Base-by-base conservation (phyloP, 106 monocot species). In the Dendrobium officinale region DNA sequence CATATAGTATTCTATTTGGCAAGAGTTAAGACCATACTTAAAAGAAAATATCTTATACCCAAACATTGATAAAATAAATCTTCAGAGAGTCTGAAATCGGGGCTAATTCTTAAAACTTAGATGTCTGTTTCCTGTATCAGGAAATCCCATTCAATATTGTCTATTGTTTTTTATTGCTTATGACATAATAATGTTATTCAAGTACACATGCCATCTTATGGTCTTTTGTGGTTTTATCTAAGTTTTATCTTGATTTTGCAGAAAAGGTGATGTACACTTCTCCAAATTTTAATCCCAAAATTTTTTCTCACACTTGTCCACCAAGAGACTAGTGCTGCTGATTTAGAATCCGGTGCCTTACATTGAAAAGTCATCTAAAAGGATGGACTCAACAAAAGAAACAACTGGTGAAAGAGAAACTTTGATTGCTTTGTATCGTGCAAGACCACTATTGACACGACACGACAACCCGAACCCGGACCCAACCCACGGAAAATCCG, bases 401-500 rank as follows among this genome's bases (percentile, higher is more conserved):
- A 83, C 91, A 95, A 66, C 80, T 99, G 77, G 99, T 99, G 22
- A 99, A 99, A 85, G 99, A 99, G 81, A 99, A 99, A 99, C 79
- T 99, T 99, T 88, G 99, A 99, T 78, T 99, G 99, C 83, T 99
- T 95, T 81, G 93, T 99, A 4, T 99, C 99, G 41, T 99, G 99
- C 91, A 99, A 99, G 84, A 99, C 90, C 41, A 99, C 99, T 29
- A 99, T 99, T 72, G 99, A n/a, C n/a, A n/a, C n/a, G n/a, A n/a
- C n/a, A n/a, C n/a, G n/a, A n/a, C n/a, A n/a, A n/a, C n/a, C n/a
- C n/a, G n/a, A n/a, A n/a, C n/a, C n/a, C n/a, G n/a, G n/a, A n/a
- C n/a, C n/a, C n/a, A n/a, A n/a, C n/a, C n/a, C n/a, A n/a, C n/a
- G n/a, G n/a, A n/a, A n/a, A n/a, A n/a, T n/a, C n/a, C n/a, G n/a